Percentiles rank a stretch among this genome's conserved stretches.
phyloP scores from a whole-genome alignment of 768 basidiomycete species.

The Leucogyrophana mollusca region DNA sequence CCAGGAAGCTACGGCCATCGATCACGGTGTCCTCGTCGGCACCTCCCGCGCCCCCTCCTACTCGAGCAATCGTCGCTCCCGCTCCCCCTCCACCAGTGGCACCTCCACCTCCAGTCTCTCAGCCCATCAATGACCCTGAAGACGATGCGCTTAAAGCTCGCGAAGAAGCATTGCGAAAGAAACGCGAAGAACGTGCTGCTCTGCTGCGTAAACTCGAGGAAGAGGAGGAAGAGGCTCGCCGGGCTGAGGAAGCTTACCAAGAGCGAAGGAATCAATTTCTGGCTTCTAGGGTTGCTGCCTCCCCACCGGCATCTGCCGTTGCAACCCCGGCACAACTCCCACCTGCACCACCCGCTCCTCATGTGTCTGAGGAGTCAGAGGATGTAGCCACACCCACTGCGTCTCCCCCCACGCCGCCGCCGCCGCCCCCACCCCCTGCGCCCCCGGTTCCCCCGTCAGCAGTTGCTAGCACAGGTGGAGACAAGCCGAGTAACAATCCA shows the following conservation, averaged over 20 bases:
- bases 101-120: slow-evolving; percentile 30
- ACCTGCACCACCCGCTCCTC: slow-evolving; percentile 15
- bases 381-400: slow-evolving; percentile 11
- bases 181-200: slow-evolving; percentile 68
- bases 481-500: slow-evolving; percentile 72
- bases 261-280: slow-evolving; percentile 31
- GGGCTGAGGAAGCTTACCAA: slow-evolving; percentile 42
- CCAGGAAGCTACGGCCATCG: slow-evolving; percentile 15
- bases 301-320: slow-evolving; percentile 36
- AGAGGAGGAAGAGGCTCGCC: slow-evolving; percentile 57
- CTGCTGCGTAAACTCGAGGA: slow-evolving; percentile 70
- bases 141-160: slow-evolving; percentile 68
- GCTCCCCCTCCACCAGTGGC: slow-evolving; percentile 27
- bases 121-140: slow-evolving; percentile 67
- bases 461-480: slow-evolving; percentile 22
- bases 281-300: slow-evolving; percentile 37
- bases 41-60: slow-evolving; percentile 20
- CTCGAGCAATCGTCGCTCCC: too few species aligned
- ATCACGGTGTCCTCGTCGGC: slow-evolving; percentile 15
- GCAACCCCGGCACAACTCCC: slow-evolving; percentile 32
- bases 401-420: slow-evolving; percentile 32
- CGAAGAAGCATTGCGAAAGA: slow-evolving; percentile 70
- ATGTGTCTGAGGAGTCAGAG: slow-evolving; percentile 10
- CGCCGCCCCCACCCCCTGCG: slow-evolving; percentile 30
- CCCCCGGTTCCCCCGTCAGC: slow-evolving; percentile 24